Base-by-base conservation (phyloP, 2,329 filamentous ascomycete species). In the Ophiostoma montium region DNA sequence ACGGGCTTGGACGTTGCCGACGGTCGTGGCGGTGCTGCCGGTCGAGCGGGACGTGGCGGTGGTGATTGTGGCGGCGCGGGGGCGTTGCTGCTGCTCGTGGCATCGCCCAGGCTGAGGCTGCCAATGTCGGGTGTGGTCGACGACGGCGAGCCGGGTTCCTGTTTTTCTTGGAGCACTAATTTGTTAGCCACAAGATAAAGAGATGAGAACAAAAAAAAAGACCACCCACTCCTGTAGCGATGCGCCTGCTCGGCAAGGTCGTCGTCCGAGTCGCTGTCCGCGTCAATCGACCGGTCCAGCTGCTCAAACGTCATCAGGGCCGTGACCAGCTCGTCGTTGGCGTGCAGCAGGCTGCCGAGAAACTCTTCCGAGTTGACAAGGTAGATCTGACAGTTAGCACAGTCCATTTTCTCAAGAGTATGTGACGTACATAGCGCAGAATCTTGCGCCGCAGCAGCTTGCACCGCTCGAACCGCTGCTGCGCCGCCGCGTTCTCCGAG, bases 301-400 rank as follows among this genome's bases (percentile, higher is more conserved):
- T 95, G 86, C 65, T 96, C 90, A 60, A 88, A 98, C 0, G 88
- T 85, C 78, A 94, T 95, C 50, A 98, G 73, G 1, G 89, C 87
- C 53, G 83, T 83, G 36, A 96, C 86, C n/a, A 98, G 80, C 64
- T 94, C 86, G 59, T 98, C 92, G 59, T 98, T 96, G 55, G 90
- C 89, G 59, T 92, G 86, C 16, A 98, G 80, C 5, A 98, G 73
- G 53, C 86, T 82, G 38, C 90, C 92, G 9, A 98, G 80, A 73
- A 85, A 95, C 59, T 96, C 82, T 60, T 96, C 90, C 9, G 80
- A 82, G 62, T 95, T 86, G 12, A 96, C 84, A 46, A 88, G 76
- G 60, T 96, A 87, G 54, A 96, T 95, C 78, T 82, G 49, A 2
- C 18, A 1, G 8, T 30, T n/a, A 43, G 16, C 10, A 2, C 7